Conservation (phyloP, 116 monocot genomes). For the Papilionanthe hybrid region DNA sequence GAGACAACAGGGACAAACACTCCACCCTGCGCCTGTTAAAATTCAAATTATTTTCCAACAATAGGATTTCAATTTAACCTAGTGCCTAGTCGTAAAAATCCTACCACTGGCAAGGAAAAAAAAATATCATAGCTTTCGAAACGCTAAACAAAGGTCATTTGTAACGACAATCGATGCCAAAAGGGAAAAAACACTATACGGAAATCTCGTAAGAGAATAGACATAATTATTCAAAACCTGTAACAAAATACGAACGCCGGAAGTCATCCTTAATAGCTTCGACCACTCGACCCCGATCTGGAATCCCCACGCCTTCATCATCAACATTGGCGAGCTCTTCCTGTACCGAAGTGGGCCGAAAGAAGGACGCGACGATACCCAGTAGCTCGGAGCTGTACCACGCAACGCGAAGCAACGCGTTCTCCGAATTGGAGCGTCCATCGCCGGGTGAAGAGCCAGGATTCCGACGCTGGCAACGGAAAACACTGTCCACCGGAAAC, state of each 20-base stretch:
- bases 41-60: neutral
- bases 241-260: conserved; percentile 82
- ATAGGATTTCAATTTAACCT: neutral
- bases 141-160: too few species aligned
- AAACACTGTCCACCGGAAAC: neutral
- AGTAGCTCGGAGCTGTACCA: conserved; percentile 95
- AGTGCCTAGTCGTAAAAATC: neutral
- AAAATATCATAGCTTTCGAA: too few species aligned
- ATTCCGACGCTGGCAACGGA: conserved; percentile 17
- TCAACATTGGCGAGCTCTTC: neutral
- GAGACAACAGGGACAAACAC: neutral
- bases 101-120: too few species aligned
- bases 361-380: conserved; percentile 67
- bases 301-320: neutral
- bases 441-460: conserved; percentile 8
- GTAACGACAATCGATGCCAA: too few species aligned
- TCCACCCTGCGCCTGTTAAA: neutral
- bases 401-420: conserved; percentile 59
- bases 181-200: neutral
- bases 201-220: neutral
- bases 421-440: conserved; percentile 46
- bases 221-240: conserved; percentile 35
- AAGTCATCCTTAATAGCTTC: conserved; percentile 81
- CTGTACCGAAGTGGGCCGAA: conserved; percentile 30
- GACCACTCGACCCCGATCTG: conserved; percentile 38